Evolutionary conservation across 2,329 filamentous ascomycete genomes (phyloP), one percentile per base, ranked within the genome.

Genomic region (Aureobasidium sp.): DNA sequence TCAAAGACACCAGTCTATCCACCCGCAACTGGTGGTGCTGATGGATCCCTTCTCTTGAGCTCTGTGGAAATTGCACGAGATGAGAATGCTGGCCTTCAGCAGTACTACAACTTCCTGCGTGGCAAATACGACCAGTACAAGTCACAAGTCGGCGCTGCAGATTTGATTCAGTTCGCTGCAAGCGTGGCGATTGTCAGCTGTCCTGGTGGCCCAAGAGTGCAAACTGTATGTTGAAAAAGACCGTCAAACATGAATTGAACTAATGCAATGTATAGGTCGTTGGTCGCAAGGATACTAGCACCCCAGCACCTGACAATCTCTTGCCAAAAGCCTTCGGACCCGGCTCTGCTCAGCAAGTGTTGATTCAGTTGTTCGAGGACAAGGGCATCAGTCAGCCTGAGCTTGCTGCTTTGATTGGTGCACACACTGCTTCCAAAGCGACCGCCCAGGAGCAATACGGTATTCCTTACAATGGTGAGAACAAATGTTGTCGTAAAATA

Each of bases 361-460:
- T 83, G 44, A 74, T 82, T 61, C 65, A 71, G 3, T 72, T 81
- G 8, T 84, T 83, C 69, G 63, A 67, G 34, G 75, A 75, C 64
- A 83, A 84, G 71, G 81, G 80, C 2, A 79, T 84, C 71, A 71
- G 70, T 9, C 70, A 79, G 1, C 70, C 71, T 31, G 82, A 82
- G 58, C 75, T 84, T 3, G 77, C 80, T 2, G 81, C 82, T 1
- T 77, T 85, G 1, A 67, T 84, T 2, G 82, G 83, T 59, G 81
- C 82, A 0, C 82, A 85, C 69, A 78, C 78, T 3, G 73, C 77
- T 8, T 76, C 78, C 8, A 72, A 74, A 63, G 81, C 84, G 64
- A 75, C 73, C 51, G 70, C 74, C n/a, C 58, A 69, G 34, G 55
- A 60, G 36, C 29, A 53, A 31, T 65, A 68, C 76, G 74, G 65